Evolutionary conservation across 2,329 filamentous ascomycete genomes (phyloP).

Genomic region (Byssochlamys sp.): DNA sequence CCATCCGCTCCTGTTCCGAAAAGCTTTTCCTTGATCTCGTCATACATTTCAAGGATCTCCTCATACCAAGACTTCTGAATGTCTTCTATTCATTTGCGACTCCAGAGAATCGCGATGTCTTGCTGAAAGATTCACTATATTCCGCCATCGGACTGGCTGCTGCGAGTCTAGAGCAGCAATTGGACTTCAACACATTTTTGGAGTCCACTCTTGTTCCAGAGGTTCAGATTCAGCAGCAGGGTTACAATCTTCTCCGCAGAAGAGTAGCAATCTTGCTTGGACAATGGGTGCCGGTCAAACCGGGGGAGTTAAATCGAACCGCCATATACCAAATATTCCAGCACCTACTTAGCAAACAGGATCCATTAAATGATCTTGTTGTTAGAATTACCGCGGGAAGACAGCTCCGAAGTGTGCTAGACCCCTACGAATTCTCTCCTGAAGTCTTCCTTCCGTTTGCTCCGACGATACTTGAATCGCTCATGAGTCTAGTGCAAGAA

Average conservation of each 20-base stretch:
- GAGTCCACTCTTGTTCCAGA: constrained; percentile 66
- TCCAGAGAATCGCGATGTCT: constrained; percentile 56
- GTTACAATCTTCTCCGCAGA: constrained; percentile 74
- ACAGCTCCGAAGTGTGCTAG: constrained; percentile 68
- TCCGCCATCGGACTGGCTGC: constrained; percentile 82
- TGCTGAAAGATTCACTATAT: constrained; percentile 89
- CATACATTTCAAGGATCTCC: constrained; percentile 73
- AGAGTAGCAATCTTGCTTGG: constrained; percentile 81
- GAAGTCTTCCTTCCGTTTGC: constrained; percentile 69
- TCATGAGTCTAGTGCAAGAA: constrained; percentile 70
- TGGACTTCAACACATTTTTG: constrained; percentile 79
- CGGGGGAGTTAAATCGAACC: constrained; percentile 57
- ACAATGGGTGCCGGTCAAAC: constrained; percentile 76
- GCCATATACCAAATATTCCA: constrained; percentile 82
- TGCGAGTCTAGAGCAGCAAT: constrained; percentile 59
- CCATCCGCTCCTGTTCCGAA: constrained; percentile 83
- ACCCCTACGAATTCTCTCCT: constrained; percentile 73
- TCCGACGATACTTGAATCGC: constrained; percentile 58
- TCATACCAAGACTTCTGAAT: constrained; percentile 66
- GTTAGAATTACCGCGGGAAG: constrained; percentile 84
- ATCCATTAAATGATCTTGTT: constrained; percentile 76
- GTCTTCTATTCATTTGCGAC: constrained; percentile 74
- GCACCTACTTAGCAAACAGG: constrained; percentile 68
- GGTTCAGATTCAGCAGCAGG: constrained; percentile 56
- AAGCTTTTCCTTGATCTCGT: constrained; percentile 87